Percentiles rank a stretch among this genome's conserved stretches.
Evolutionary conservation across 2,329 filamentous ascomycete species (phyloP).

Genomic region (Dactylellina cionopaga): DNA sequence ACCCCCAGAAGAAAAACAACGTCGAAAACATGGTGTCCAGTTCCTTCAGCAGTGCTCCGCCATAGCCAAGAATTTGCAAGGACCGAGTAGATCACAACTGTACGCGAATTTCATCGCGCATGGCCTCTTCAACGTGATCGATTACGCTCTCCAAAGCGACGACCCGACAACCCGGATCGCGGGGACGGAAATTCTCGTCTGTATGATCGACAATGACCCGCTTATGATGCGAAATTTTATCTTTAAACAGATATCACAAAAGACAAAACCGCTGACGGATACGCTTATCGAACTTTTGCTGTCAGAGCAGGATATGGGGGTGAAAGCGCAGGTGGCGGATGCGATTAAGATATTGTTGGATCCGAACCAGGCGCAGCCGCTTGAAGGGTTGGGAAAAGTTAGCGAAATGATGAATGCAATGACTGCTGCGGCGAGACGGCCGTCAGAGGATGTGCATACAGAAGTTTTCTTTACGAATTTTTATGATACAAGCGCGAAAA

Average conservation of each 20-base stretch:
- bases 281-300: slow-evolving; percentile 91
- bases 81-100: slow-evolving; percentile 78
- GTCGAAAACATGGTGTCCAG: slow-evolving; percentile 82
- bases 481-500: slow-evolving; percentile 85
- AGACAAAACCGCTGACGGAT: slow-evolving; percentile 85
- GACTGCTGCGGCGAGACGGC: slow-evolving; percentile 47
- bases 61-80: slow-evolving; percentile 93
- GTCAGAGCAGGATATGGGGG: slow-evolving; percentile 89
- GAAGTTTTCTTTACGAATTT: slow-evolving; percentile 87
- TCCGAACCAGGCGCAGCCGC: slow-evolving; percentile 68
- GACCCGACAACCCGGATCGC: slow-evolving; percentile 88
- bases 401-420: slow-evolving; percentile 59
- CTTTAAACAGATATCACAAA: slow-evolving; percentile 89
- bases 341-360: slow-evolving; percentile 94
- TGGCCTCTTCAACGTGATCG: slow-evolving; percentile 87
- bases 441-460: slow-evolving; percentile 70
- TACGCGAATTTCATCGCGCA: slow-evolving; percentile 91
- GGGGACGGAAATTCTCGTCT: slow-evolving; percentile 90
- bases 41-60: slow-evolving; percentile 97
- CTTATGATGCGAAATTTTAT: slow-evolving; percentile 93
- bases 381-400: slow-evolving; percentile 70
- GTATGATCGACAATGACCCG: slow-evolving; percentile 94
- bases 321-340: slow-evolving; percentile 95
- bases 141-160: slow-evolving; percentile 85
- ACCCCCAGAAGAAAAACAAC: slow-evolving; percentile 68